Evolutionary conservation across 2,329 filamentous ascomycete genomes (phyloP).

Genomic region (Lachnellula cervina): DNA sequence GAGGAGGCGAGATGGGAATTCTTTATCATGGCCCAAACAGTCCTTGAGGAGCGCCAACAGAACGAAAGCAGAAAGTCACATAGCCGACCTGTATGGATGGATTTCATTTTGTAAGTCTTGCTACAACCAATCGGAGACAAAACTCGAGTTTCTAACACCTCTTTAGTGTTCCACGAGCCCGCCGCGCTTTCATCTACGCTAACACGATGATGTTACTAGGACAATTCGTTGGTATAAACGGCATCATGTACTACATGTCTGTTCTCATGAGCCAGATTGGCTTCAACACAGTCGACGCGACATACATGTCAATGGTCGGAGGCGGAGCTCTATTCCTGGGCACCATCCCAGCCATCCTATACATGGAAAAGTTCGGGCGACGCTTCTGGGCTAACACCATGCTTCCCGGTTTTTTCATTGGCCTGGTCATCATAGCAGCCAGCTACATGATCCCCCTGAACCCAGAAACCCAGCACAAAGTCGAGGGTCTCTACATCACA

Average conservation of each 20-base stretch:
- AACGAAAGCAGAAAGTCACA: conserved; percentile 45
- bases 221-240: conserved; percentile 66
- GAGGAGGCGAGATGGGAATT: conserved; percentile 63
- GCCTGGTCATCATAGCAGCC: conserved; percentile 60
- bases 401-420: conserved; percentile 67
- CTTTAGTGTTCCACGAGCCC: conserved; percentile 63
- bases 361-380: conserved; percentile 68
- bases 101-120: conserved; percentile 36
- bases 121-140: too few relatives aligned
- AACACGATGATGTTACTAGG: conserved; percentile 67
- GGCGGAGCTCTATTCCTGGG: conserved; percentile 62
- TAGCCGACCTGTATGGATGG: conserved; percentile 62
- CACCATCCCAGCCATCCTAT: conserved; percentile 62
- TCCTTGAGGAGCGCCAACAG: conserved; percentile 50
- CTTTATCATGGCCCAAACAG: conserved; percentile 62
- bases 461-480: conserved; percentile 41
- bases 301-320: conserved; percentile 72
- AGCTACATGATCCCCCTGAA: conserved; percentile 52
- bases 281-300: conserved; percentile 57
- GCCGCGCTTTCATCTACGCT: conserved; percentile 60
- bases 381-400: conserved; percentile 71
- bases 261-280: conserved; percentile 63
- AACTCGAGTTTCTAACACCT: conserved; percentile 29
- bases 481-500: conserved; percentile 57
- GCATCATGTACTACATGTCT: conserved; percentile 68